Conservation (phyloP, 2,329 filamentous ascomycete species). For the Didymella pomorum region DNA sequence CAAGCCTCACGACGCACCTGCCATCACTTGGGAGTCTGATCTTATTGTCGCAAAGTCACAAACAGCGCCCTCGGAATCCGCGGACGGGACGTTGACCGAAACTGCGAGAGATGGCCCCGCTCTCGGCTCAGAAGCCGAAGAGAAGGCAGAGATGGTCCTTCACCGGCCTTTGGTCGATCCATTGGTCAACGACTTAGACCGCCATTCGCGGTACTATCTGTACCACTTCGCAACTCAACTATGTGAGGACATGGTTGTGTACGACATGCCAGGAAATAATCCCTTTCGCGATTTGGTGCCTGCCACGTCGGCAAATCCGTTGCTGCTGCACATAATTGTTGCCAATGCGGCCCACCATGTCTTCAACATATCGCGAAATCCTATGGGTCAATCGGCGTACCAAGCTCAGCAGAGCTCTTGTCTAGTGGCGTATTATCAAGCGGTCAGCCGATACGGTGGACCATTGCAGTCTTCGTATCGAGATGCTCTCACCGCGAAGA, state of each 20-base stretch:
- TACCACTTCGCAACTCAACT: slow-evolving; percentile 59
- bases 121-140: slow-evolving; percentile 16
- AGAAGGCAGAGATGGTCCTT: slow-evolving; percentile 36
- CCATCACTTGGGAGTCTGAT: slow-evolving; percentile 31
- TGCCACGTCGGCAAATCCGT: slow-evolving; percentile 54
- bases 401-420: slow-evolving; percentile 44
- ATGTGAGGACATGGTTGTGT: slow-evolving; percentile 63
- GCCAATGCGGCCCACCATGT: slow-evolving; percentile 60
- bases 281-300: slow-evolving; percentile 59
- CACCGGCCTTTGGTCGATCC: slow-evolving; percentile 61
- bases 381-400: slow-evolving; percentile 44
- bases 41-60: slow-evolving; percentile 17
- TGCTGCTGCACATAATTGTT: slow-evolving; percentile 57
- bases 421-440: slow-evolving; percentile 46
- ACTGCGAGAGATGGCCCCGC: slow-evolving; percentile 1
- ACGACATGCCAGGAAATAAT: slow-evolving; percentile 58
- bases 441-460: slow-evolving; percentile 51
- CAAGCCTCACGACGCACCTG: slow-evolving; percentile 32
- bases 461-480: slow-evolving; percentile 42
- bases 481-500: slow-evolving; percentile 57
- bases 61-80: slow-evolving; percentile 3
- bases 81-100: slow-evolving; percentile 1
- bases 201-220: slow-evolving; percentile 56
- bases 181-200: slow-evolving; percentile 62
- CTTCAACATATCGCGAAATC: slow-evolving; percentile 50